phyloP scores from a whole-genome alignment of 352 stramenopile species.

The Phytophthora fragariaefolia region DNA sequence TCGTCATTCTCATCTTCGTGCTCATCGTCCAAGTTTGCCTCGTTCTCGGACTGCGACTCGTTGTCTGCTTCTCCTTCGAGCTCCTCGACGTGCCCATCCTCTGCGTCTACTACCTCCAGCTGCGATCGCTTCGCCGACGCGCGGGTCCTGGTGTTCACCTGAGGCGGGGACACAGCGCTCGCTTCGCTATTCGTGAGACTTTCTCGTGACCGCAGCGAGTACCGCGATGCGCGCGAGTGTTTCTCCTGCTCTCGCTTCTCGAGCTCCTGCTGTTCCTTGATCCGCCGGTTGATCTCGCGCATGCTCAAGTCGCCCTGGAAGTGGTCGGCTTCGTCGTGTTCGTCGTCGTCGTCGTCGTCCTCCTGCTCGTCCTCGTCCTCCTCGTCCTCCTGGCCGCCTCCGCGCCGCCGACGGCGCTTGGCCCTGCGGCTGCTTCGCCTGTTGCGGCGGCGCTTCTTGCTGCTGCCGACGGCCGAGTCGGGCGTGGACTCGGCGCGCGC shows the following conservation, averaged over 20 bases:
- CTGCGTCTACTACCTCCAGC: constrained; percentile 30
- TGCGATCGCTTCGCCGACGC: constrained; percentile 36
- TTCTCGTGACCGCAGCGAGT: constrained; percentile 65
- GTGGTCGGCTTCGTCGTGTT: constrained; percentile 47
- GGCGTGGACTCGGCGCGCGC: constrained; percentile 20
- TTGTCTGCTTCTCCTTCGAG: constrained; percentile 34
- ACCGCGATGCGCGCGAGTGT: constrained; percentile 48
- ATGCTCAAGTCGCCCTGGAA: constrained; percentile 58
- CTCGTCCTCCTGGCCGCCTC: constrained; percentile 3
- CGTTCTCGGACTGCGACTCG: constrained; percentile 41
- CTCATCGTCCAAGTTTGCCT: constrained; percentile 39
- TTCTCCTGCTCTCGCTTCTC: constrained; percentile 34
- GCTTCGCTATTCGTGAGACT: constrained; percentile 36
- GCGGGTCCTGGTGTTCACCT: constrained; percentile 1
- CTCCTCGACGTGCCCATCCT: constrained; percentile 21
- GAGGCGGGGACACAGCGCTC: constrained; percentile 23
- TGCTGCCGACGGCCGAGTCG: constrained; percentile 11
- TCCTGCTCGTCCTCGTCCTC: constrained; percentile 36
- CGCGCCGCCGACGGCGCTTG: constrained; percentile 32
- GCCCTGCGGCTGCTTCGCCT: constrained; percentile 10
- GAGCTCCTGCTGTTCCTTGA: constrained; percentile 56
- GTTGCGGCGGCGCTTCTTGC: constrained; percentile 44
- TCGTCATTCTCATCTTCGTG: constrained; percentile 35
- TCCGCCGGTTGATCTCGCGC: constrained; percentile 59
- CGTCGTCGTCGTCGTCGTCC: constrained; percentile 14